Base-by-base conservation (phyloP, 1,284 basidiomycete genomes). In the Rhodofomes roseus region DNA sequence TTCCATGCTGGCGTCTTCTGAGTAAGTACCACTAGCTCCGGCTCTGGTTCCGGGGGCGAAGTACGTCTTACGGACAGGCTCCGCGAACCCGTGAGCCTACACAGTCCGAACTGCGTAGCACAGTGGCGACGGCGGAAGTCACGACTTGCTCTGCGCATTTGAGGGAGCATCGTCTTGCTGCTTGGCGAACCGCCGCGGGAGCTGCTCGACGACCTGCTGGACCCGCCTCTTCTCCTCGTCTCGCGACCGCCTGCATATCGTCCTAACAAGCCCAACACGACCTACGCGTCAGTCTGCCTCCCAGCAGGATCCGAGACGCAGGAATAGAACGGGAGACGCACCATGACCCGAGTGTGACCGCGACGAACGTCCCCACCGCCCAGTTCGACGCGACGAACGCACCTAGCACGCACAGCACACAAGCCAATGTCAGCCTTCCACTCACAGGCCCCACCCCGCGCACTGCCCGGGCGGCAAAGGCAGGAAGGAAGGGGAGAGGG, bases 241-340 rank as follows among this genome's bases (percentile, higher is more conserved):
- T 51, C 84, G 67, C 62, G 81, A 80, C 52, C 75, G 78, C 63
- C 85, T 82, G 68, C 88, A 90, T 41, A 89, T 76, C 55, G 84
- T 79, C 85, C 88, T 89, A 54, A 2, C 48, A n/a, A 43, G 11
- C 31, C 11, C 31, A 34, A 11, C 31, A 5, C 31, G 31, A 34
- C 31, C 11, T 34, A n/a, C n/a, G n/a, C n/a, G n/a, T n/a, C n/a
- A n/a, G n/a, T n/a, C n/a, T n/a, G n/a, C n/a, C n/a, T n/a, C n/a
- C n/a, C n/a, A n/a, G n/a, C n/a, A n/a, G n/a, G n/a, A n/a, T n/a
- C n/a, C n/a, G n/a, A n/a, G n/a, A n/a, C n/a, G n/a, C n/a, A n/a
- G 25, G 27, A n/a, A 60, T 6, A 16, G 20, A 56, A 48, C 14
- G 36, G 18, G 8, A 20, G 31, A 60, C 78, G 48, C 62, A 83